Evolutionary conservation across 768 basidiomycete genomes (phyloP).

Genomic region (Suillus cothurnatus): DNA sequence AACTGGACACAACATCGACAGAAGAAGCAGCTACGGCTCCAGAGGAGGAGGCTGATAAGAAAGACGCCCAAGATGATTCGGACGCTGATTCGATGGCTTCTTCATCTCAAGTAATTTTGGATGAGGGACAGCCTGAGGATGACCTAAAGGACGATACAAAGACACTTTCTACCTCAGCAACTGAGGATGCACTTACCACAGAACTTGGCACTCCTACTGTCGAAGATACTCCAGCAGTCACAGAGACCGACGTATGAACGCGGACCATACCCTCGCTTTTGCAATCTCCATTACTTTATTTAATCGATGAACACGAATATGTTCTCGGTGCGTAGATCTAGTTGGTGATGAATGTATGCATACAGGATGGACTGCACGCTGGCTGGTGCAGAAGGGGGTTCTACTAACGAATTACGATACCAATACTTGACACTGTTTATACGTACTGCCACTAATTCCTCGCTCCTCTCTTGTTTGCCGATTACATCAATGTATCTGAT

Average conservation of each 20-base stretch:
- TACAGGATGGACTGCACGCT: constrained; percentile 8
- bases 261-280: not conserved
- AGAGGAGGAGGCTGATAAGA: constrained; percentile 12
- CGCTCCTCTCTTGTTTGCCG: not conserved
- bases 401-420: constrained; percentile 12
- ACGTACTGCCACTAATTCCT: constrained; percentile 17
- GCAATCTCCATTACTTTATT: not conserved
- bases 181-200: constrained; percentile 11
- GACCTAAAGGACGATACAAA: constrained; percentile 7
- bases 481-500: constrained; percentile 3
- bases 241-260: constrained; percentile 5
- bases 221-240: constrained; percentile 14
- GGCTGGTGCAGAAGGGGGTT: constrained; percentile 11
- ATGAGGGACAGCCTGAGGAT: constrained; percentile 9
- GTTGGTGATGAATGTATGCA: constrained; percentile 4
- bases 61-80: constrained; percentile 17
- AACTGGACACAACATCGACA: constrained; percentile 14
- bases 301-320: not conserved
- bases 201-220: constrained; percentile 12
- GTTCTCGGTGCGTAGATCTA: constrained; percentile 5
- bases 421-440: constrained; percentile 23
- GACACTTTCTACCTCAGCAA: constrained; percentile 5
- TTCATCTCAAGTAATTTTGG: constrained; percentile 15
- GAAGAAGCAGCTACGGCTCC: constrained; percentile 12
- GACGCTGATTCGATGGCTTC: constrained; percentile 27